These are phyloP conservation scores for Lathyrus sativus DNA, from an alignment of 306 rosid genomes.

Conservation along the genomic window DNA sequence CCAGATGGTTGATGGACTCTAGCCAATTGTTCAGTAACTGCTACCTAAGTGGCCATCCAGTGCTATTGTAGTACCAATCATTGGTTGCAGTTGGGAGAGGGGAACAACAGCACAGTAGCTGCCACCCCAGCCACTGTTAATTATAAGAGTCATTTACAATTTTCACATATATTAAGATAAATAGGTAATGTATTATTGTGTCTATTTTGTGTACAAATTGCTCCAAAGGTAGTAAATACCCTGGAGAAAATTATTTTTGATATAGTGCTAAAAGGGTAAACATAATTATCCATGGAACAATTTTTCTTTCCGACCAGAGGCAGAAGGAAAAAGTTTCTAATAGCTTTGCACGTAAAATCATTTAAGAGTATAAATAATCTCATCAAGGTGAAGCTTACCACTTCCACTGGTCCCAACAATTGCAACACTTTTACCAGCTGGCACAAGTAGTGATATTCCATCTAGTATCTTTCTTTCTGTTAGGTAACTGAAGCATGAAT, in stretches of 20 bases:
- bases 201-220: neutral
- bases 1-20: no score
- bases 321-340: neutral
- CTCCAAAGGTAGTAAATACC: neutral
- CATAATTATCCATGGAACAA: constrained; percentile 22
- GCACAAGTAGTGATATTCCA: constrained; percentile 80
- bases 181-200: neutral
- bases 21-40: neutral
- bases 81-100: constrained; percentile 4
- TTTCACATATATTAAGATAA: neutral
- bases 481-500: constrained; percentile 64
- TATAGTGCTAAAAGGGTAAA: neutral
- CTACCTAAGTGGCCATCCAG: constrained; percentile 1
- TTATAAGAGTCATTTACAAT: neutral
- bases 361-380: constrained; percentile 23
- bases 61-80: neutral
- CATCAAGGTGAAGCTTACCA: constrained; percentile 66
- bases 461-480: constrained; percentile 91
- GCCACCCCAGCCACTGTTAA: neutral
- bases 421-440: constrained; percentile 98
- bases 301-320: constrained; percentile 10
- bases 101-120: neutral
- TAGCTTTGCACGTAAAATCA: constrained; percentile 27
- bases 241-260: constrained; percentile 20
- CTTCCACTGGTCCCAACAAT: constrained; percentile 99